Evolutionary conservation across 2,329 filamentous ascomycete species (phyloP).

Genomic region (Ceratocystis cacaofunesta): DNA sequence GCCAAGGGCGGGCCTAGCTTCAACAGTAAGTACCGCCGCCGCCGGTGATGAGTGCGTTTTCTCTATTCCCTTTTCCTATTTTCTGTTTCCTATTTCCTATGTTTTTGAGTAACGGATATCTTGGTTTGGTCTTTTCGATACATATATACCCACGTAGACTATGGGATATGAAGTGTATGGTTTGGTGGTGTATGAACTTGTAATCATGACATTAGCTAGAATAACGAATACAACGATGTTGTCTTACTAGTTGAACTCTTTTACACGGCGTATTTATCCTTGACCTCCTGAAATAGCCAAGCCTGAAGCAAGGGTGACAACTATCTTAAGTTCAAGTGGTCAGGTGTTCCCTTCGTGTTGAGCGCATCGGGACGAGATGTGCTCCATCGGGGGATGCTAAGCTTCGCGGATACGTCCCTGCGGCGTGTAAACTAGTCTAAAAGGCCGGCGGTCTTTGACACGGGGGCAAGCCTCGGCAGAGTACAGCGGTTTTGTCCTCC

Average conservation of each 20-base stretch:
- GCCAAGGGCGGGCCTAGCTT: conserved; percentile 45
- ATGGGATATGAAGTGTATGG: neutral
- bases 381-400: too few species aligned
- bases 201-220: neutral
- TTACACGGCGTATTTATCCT: neutral
- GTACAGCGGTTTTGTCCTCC: too few species aligned
- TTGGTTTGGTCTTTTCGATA: neutral
- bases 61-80: neutral
- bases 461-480: too few species aligned
- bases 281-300: neutral
- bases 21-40: conserved; percentile 43
- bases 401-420: too few species aligned
- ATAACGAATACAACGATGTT: neutral
- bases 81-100: neutral
- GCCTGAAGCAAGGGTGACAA: too few species aligned
- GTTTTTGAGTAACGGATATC: neutral
- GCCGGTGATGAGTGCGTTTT: conserved; percentile 22
- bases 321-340: too few species aligned
- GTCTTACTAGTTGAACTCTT: neutral
- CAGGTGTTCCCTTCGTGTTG: too few species aligned
- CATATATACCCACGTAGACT: neutral
- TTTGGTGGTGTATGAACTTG: neutral
- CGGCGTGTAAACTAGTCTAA: too few species aligned
- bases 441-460: too few species aligned
- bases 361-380: too few species aligned